phyloP scores from a whole-genome alignment of 306 rosid genomes.

The Dicorynia guianensis region DNA sequence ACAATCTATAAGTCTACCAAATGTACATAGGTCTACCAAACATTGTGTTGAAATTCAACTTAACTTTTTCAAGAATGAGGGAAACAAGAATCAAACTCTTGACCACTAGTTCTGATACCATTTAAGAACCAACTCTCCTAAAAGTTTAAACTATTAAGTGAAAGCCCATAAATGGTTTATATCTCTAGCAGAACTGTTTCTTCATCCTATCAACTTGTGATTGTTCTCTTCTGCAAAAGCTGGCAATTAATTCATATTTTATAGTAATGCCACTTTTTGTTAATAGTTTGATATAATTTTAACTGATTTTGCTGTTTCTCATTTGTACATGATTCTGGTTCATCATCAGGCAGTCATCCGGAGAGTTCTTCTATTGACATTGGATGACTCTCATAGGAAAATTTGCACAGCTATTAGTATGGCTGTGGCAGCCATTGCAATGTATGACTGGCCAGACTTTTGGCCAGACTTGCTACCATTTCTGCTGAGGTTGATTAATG shows the following conservation, averaged over 20 bases:
- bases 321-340: slow-evolving; percentile 39
- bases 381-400: slow-evolving; percentile 90
- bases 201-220: slow-evolving; percentile 17
- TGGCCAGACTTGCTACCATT: slow-evolving; percentile 93
- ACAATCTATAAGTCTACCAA: no score
- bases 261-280: neutral
- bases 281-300: slow-evolving; percentile 1
- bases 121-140: no score
- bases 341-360: slow-evolving; percentile 69
- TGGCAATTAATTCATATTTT: slow-evolving; percentile 24
- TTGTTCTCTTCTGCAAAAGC: slow-evolving; percentile 10
- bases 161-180: no score
- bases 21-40: no score
- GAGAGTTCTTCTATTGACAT: slow-evolving; percentile 69
- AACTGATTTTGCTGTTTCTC: neutral
- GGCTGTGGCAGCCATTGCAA: slow-evolving; percentile 94
- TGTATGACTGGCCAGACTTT: slow-evolving; percentile 90
- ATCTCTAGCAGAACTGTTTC: no score
- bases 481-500: slow-evolving; percentile 74
- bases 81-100: no score
- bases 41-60: no score
- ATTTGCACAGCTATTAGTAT: slow-evolving; percentile 92
- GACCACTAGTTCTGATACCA: no score
- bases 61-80: no score
- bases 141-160: no score